Evolutionary conservation across 2,329 filamentous ascomycete species (phyloP).

Genomic region (Penicillium capsulatum): DNA sequence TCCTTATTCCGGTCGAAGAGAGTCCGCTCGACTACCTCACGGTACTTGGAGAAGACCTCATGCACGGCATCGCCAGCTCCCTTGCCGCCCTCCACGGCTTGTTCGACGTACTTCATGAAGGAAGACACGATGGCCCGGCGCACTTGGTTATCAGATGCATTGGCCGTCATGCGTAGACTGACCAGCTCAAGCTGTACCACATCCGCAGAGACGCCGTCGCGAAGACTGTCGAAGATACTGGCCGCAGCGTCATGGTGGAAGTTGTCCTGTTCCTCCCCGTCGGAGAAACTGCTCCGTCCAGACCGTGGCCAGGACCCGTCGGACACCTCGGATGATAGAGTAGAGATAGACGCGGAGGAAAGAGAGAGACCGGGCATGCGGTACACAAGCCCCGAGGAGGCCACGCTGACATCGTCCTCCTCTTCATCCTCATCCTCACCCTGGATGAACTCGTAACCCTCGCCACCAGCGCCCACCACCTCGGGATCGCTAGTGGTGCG

Average conservation of each 20-base stretch:
- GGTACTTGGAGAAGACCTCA: conserved; percentile 60
- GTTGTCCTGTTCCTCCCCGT: conserved; percentile 55
- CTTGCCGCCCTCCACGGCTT: conserved; percentile 58
- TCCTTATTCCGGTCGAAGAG: conserved; percentile 54
- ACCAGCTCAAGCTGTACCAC: conserved; percentile 94
- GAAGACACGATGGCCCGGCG: conserved; percentile 80
- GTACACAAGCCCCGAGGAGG: conserved; percentile 47
- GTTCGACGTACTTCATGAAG: conserved; percentile 75
- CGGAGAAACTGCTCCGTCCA: conserved; percentile 69
- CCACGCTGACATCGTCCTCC: conserved; percentile 62
- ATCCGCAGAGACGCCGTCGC: conserved; percentile 65
- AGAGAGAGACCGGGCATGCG: conserved; percentile 46
- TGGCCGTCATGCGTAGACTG: conserved; percentile 82
- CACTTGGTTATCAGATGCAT: conserved; percentile 85
- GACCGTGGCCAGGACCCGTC: conserved; percentile 62
- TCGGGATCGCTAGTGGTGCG: conserved; percentile 46
- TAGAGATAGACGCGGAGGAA: conserved; percentile 58
- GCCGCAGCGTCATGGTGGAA: conserved; percentile 87
- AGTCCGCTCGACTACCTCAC: conserved; percentile 56
- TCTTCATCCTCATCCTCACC: conserved; percentile 64
- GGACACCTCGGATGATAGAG: conserved; percentile 54
- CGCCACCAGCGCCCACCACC: conserved; percentile 56
- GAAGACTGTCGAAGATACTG: conserved; percentile 81
- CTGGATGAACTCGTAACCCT: conserved; percentile 62
- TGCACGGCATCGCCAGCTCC: conserved; percentile 63